Conservation (phyloP, 164 flowering plant genomes). For the Berberis thunbergii region DNA sequence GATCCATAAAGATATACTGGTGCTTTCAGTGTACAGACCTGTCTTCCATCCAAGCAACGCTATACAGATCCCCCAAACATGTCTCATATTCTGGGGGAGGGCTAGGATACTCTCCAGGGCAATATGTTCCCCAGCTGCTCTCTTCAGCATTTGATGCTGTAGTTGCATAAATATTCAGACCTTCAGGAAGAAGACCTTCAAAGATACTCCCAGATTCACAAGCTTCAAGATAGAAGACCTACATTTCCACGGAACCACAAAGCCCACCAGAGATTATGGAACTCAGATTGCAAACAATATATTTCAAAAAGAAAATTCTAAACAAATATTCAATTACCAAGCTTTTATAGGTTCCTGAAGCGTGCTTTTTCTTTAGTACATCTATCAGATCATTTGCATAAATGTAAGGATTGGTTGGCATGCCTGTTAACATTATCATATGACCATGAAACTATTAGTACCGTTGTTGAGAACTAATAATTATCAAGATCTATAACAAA, state of each 20-base stretch:
- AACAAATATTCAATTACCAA: slow-evolving; percentile 27
- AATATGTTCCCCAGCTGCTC: slow-evolving; percentile 89
- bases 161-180: slow-evolving; percentile 77
- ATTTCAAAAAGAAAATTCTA: not conserved
- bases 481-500: not conserved
- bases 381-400: slow-evolving; percentile 40
- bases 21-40: slow-evolving; percentile 28
- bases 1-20: too few species aligned
- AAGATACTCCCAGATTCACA: slow-evolving; percentile 97
- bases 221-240: slow-evolving; percentile 93
- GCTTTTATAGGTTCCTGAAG: slow-evolving; percentile 47
- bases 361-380: slow-evolving; percentile 42
- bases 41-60: slow-evolving; percentile 96
- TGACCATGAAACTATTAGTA: slow-evolving; percentile 1
- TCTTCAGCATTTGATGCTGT: slow-evolving; percentile 85
- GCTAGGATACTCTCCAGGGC: slow-evolving; percentile 62
- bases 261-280: not conserved
- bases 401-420: slow-evolving; percentile 47
- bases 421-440: slow-evolving; percentile 25
- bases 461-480: not conserved
- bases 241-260: not conserved
- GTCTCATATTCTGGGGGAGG: slow-evolving; percentile 80
- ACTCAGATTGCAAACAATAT: not conserved
- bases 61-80: slow-evolving; percentile 86
- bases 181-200: slow-evolving; percentile 81